Evolutionary conservation across 352 stramenopile genomes (phyloP).

Genomic region (Pythium phragmitis): DNA sequence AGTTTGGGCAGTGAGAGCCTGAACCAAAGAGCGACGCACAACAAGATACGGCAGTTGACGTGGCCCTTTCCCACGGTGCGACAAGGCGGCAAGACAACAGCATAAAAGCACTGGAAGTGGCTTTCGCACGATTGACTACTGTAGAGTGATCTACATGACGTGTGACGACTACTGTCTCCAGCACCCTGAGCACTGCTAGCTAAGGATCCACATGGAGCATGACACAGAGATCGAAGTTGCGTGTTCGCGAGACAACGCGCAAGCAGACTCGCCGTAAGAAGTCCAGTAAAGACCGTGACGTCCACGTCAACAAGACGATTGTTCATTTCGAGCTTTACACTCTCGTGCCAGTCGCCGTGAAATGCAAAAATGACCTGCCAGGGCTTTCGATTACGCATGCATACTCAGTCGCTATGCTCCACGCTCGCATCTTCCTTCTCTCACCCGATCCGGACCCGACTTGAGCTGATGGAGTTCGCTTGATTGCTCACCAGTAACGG

Average conservation of each 20-base stretch:
- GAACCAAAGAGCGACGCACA: too few relatives aligned
- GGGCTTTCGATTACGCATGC: too few relatives aligned
- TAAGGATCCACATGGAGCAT: constrained; percentile 64
- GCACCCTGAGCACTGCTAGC: too few relatives aligned
- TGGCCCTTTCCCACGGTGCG: too few relatives aligned
- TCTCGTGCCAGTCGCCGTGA: not conserved
- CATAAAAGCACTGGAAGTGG: too few relatives aligned
- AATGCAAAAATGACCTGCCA: not conserved
- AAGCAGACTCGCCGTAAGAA: constrained; percentile 25
- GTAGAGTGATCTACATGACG: too few relatives aligned
- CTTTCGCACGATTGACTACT: too few relatives aligned
- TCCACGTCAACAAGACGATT: not conserved
- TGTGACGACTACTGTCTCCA: too few relatives aligned
- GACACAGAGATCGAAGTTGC: constrained; percentile 90
- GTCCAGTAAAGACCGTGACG: not conserved
- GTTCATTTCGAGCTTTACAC: not conserved
- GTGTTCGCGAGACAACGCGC: constrained; percentile 95
- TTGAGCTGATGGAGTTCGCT: too few relatives aligned
- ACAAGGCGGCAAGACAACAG: too few relatives aligned
- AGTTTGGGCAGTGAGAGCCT: constrained; percentile 7
- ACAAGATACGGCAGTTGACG: too few relatives aligned
- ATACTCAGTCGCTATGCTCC: not conserved
- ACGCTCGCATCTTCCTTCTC: not conserved
- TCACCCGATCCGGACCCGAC: not conserved
- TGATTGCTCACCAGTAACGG: too few relatives aligned